phyloP scores from a whole-genome alignment of 495 filamentous ascomycete genomes.

The Aeminium ludgeri region DNA sequence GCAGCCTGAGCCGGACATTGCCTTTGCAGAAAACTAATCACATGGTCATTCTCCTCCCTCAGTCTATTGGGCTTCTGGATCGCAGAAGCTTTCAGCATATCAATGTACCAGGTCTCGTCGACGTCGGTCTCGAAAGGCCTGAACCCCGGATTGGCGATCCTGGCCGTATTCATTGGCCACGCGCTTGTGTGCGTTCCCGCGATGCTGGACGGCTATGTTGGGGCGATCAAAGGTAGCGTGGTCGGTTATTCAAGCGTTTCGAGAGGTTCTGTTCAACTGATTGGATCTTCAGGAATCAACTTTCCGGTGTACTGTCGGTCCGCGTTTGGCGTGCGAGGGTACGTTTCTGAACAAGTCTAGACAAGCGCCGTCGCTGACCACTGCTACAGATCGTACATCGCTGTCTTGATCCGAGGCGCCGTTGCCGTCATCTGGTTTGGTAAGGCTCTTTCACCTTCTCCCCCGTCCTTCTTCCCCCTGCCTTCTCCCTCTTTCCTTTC shows the following conservation, averaged over 20 bases:
- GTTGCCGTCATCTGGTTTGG: constrained; percentile 58
- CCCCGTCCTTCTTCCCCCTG: too few relatives aligned
- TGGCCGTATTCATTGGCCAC: constrained; percentile 9
- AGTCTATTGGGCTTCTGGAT: constrained; percentile 10
- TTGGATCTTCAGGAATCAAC: too few relatives aligned
- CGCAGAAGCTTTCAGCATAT: constrained; percentile 9
- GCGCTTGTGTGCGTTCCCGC: constrained; percentile 5
- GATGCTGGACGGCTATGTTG: constrained; percentile 7
- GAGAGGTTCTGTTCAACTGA: too few relatives aligned
- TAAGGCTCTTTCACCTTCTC: too few relatives aligned
- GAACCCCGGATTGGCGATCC: constrained; percentile 9
- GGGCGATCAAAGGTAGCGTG: neutral
- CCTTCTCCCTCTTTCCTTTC: too few relatives aligned
- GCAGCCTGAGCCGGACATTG: too few relatives aligned
- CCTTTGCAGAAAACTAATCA: too few relatives aligned
- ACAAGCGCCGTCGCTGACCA: too few relatives aligned
- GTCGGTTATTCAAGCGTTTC: too few relatives aligned
- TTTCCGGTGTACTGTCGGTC: constrained; percentile 6
- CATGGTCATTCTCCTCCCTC: neutral
- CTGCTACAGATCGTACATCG: too few relatives aligned
- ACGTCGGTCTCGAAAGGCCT: constrained; percentile 5
- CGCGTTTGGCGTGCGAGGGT: constrained; percentile 24
- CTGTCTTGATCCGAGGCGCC: constrained; percentile 46
- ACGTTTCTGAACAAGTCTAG: too few relatives aligned
- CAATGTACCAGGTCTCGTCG: constrained; percentile 3